These are phyloP conservation scores for Herpetomonas muscarum DNA, from an alignment of 208 protist species.

Conservation along the genomic window DNA sequence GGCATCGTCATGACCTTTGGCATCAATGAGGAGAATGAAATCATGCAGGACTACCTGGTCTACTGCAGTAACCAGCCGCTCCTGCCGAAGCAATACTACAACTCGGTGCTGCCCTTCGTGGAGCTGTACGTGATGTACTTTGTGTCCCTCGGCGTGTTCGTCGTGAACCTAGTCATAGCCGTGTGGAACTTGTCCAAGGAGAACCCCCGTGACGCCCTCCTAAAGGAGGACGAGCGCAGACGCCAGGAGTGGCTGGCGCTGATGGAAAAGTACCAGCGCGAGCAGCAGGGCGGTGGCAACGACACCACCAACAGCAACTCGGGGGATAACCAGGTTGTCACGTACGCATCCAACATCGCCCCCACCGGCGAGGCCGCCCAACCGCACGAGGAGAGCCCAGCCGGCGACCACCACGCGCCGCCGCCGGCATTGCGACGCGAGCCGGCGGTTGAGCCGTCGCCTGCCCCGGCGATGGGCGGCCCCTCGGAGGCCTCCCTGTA, in stretches of 20 bases:
- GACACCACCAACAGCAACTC: neutral
- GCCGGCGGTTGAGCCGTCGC: neutral
- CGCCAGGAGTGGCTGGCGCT: slow-evolving; percentile 18
- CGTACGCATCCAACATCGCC: slow-evolving; percentile 13
- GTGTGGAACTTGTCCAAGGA: slow-evolving; percentile 43
- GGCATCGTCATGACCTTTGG: slow-evolving; percentile 40
- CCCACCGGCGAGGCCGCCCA: neutral
- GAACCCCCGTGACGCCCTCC: slow-evolving; percentile 51
- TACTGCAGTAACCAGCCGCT: slow-evolving; percentile 16
- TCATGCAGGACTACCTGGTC: slow-evolving; percentile 58
- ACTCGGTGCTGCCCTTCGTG: slow-evolving; percentile 38
- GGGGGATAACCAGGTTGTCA: slow-evolving; percentile 7
- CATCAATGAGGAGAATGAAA: slow-evolving; percentile 39
- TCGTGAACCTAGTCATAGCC: slow-evolving; percentile 46
- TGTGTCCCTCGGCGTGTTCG: slow-evolving; percentile 32
- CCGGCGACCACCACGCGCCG: neutral
- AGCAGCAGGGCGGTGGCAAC: neutral
- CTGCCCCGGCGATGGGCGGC: too few species aligned
- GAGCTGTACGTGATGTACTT: slow-evolving; percentile 72
- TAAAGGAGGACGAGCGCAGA: slow-evolving; percentile 33
- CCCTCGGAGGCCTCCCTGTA: too few species aligned
- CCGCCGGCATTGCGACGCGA: neutral
- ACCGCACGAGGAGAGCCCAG: too few species aligned
- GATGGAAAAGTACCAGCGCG: slow-evolving; percentile 12
- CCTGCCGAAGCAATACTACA: slow-evolving; percentile 18